Base-by-base conservation (phyloP, 768 basidiomycete species). In the Fomitopsis pulvina region DNA sequence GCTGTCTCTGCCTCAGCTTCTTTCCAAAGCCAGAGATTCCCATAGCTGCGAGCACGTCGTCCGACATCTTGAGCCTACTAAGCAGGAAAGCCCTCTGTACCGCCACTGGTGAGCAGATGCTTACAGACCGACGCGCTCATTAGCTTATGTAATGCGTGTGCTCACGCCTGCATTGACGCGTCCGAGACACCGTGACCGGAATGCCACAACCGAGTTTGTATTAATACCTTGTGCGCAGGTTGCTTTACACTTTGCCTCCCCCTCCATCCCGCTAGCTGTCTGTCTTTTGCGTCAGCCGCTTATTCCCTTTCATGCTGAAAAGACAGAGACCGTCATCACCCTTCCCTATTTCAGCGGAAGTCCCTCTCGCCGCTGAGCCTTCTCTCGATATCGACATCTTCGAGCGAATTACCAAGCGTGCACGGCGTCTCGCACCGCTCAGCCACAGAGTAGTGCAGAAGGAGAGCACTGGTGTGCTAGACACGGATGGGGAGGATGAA, bases 11-110 rank as follows among this genome's bases (percentile, higher is more conserved):
- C 64, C 80, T 77, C 22, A 69, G 61, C 39, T 81, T 67, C 68
- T 91, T 92, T 22, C 91, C 91, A 62, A 93, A 93, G 21, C 86
- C 86, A 59, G 80, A 59, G 50, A 92, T 87, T 5, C 90, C 90
- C 85, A 93, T 91, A 10, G 84, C 79, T 2, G 85, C 81, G 59
- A 91, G 76, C 18, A 91, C 68, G 53, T 90, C 87, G 65, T 83
- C 79, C 22, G 66, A 66, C 78, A 79, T 79, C n/a, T 20, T 37
- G 45, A 29, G 56, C 71, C n/a, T n/a, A n/a, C n/a, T n/a, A n/a
- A n/a, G n/a, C n/a, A n/a, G n/a, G n/a, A n/a, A n/a, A n/a, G n/a
- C n/a, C n/a, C n/a, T n/a, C n/a, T n/a, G n/a, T n/a, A n/a, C n/a
- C n/a, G n/a, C n/a, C n/a, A n/a, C n/a, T n/a, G n/a, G n/a, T n/a